These are phyloP conservation scores for Saturnispora serradocipensis DNA, from an alignment of 805 yeast species.

Conservation along the genomic window DNA sequence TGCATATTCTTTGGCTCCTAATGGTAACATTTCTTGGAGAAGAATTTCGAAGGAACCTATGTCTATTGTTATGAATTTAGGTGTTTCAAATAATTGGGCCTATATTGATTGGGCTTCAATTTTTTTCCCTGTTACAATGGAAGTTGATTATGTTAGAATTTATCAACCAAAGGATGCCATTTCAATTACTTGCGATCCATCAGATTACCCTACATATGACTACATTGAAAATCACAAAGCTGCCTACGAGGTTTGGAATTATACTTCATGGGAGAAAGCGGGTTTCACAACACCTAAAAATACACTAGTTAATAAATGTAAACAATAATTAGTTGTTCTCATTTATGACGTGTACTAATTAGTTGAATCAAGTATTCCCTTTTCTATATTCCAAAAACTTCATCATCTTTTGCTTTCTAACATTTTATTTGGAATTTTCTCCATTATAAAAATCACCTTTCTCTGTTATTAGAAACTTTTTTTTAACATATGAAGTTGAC, in stretches of 20 bases:
- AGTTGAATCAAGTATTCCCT: background rate
- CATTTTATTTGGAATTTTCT: background rate
- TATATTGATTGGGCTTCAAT: slow-evolving; percentile 84
- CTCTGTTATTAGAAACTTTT: background rate
- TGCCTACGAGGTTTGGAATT: slow-evolving; percentile 62
- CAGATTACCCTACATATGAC: slow-evolving; percentile 73
- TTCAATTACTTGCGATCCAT: slow-evolving; percentile 77
- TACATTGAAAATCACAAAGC: slow-evolving; percentile 63
- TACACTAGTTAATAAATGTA: slow-evolving; percentile 31
- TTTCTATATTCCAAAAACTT: background rate
- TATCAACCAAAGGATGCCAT: slow-evolving; percentile 69
- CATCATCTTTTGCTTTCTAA: background rate
- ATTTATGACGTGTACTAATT: background rate
- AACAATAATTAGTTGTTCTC: too few species aligned
- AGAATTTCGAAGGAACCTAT: slow-evolving; percentile 83
- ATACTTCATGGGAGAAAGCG: slow-evolving; percentile 66
- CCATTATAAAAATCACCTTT: background rate
- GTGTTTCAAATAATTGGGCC: slow-evolving; percentile 88
- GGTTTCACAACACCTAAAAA: slow-evolving; percentile 68
- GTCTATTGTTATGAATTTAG: slow-evolving; percentile 81
- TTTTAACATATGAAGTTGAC: background rate
- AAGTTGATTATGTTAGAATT: slow-evolving; percentile 80
- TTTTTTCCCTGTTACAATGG: slow-evolving; percentile 67
- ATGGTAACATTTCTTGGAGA: slow-evolving; percentile 85
- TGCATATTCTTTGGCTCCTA: slow-evolving; percentile 73